Evolutionary conservation across 441 rosid species (phyloP), one percentile per base, ranked within the genome.

Genomic region (Brassica hybrid): DNA sequence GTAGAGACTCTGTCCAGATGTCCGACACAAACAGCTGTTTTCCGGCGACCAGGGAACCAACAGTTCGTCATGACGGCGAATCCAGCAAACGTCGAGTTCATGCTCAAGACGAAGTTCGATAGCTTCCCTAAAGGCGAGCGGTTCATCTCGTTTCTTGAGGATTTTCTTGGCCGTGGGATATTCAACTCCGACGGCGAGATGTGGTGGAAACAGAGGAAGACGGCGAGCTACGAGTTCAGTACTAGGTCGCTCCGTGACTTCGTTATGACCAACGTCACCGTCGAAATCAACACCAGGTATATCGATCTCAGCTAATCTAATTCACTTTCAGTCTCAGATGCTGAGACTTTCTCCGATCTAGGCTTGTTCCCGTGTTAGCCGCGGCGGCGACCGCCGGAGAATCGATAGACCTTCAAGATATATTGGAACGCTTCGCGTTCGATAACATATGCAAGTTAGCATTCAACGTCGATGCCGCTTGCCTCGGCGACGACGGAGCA

Each of bases 191-290:
- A 93, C 57, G 96, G 91, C 0, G 88, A 82, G 0, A 67, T 82
- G 27, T 93, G 92, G 97, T 89, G 84, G 81, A 80, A 86, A 67
- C 94, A 91, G 65, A 84, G 97, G 59, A 88, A 88, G 76, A 81
- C 89, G 67, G 80, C 91, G 0, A 90, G 94, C 77, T 85, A 86
- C 21, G 97, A 93, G 71, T 91, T 93, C 82, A 88, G 84, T 73
- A 87, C 89, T 4, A 86, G 80, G 12, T 91, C 94, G 1, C 84
- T 89, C 38, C 84, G 91, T 14, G 88, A 87, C 68, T 91, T 91
- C 21, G 78, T 90, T 1, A 82, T 84, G 75, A 83, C 64, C 2
- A 90, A 79, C 2, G 97, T 88, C 7, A 86, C 86, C 23, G 66
- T 85, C 2, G 92, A 91, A 67, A 76, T 91, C 73, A 84, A 14